Evolutionary conservation across 1,284 basidiomycete genomes (phyloP).

Genomic region (Exobasidium rhododendri): DNA sequence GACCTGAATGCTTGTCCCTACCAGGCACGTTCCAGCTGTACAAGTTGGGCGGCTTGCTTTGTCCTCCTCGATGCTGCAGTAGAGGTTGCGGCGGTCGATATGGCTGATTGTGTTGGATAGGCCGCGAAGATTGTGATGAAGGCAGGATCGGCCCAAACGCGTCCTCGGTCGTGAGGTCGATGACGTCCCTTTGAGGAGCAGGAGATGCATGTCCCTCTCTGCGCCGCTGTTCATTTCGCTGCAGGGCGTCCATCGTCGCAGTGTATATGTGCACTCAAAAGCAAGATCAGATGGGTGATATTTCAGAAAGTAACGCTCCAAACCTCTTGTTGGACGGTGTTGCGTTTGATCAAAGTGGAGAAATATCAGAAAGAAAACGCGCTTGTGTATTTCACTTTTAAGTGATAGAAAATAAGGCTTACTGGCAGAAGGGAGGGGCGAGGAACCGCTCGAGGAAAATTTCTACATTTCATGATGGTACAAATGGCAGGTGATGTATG

Average conservation of each 20-base stretch:
- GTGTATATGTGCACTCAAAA: neutral
- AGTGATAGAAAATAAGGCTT: too few relatives aligned
- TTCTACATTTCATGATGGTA: too few relatives aligned
- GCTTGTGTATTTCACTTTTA: too few relatives aligned
- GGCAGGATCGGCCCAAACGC: neutral
- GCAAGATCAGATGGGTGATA: neutral
- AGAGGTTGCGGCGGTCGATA: neutral
- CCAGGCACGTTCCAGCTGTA: neutral
- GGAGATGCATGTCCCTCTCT: neutral
- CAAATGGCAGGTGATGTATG: too few relatives aligned
- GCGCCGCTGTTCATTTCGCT: neutral
- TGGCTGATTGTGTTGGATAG: neutral
- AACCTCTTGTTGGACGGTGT: too few relatives aligned
- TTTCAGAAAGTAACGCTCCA: too few relatives aligned
- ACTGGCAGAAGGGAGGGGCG: too few relatives aligned
- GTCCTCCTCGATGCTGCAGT: neutral
- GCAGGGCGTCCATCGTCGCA: neutral
- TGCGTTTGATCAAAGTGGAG: too few relatives aligned
- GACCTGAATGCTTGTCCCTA: constrained; percentile 7
- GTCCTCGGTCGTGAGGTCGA: neutral
- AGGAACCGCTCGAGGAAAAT: too few relatives aligned
- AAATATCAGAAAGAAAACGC: too few relatives aligned
- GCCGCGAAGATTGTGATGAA: neutral
- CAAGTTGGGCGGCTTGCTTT: neutral
- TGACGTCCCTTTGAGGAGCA: neutral